These are phyloP conservation scores for Boehmeria nivea DNA, from an alignment of 306 rosid species.

Conservation along the genomic window DNA sequence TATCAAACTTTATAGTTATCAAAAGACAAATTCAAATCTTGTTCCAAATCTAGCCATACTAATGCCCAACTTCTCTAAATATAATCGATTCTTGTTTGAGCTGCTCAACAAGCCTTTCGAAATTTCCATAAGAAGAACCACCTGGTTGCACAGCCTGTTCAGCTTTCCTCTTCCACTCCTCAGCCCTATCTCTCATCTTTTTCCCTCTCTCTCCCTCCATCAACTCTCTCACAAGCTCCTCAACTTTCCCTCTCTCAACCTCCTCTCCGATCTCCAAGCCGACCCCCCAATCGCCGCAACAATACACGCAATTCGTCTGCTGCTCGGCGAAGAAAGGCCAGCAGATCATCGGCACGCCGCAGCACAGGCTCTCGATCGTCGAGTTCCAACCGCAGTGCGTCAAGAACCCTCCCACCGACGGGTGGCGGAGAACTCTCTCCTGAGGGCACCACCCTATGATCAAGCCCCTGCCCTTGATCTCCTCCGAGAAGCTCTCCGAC, in stretches of 20 bases:
- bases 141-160: conserved; percentile 2
- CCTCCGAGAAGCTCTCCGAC: background rate
- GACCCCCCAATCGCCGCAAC: conserved; percentile 6
- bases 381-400: too few species aligned
- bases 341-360: conserved; percentile 20
- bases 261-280: conserved; percentile 17
- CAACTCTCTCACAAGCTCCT: conserved; percentile 18
- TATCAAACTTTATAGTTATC: too few species aligned
- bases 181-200: background rate
- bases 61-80: too few species aligned
- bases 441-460: conserved; percentile 21
- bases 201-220: conserved; percentile 20
- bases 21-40: too few species aligned
- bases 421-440: conserved; percentile 20
- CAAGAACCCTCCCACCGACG: conserved; percentile 7
- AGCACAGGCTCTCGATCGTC: too few species aligned
- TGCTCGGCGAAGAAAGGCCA: conserved; percentile 21
- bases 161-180: conserved; percentile 16
- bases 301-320: conserved; percentile 8
- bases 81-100: too few species aligned
- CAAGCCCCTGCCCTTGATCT: conserved; percentile 10
- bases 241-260: conserved; percentile 15
- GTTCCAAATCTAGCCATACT: too few species aligned
- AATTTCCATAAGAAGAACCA: conserved; percentile 3
- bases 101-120: background rate